Base-by-base conservation (phyloP, 176 grass and related monocot species). In the Triticum turgidum region DNA sequence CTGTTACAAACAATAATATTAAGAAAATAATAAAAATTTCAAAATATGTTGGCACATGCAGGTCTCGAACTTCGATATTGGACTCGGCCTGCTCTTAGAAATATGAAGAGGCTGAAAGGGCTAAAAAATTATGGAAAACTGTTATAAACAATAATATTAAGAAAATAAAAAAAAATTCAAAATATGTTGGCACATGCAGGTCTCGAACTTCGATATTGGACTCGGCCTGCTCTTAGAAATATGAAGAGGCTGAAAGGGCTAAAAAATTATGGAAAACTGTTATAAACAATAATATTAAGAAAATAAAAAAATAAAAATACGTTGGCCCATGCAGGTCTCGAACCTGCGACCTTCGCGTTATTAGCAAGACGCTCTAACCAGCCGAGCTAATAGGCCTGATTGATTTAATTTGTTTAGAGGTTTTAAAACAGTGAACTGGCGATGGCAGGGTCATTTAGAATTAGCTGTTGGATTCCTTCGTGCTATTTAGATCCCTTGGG, bases 271-370 rank as follows among this genome's bases (percentile, higher is more conserved):
- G 12, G 47, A 49, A 13, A 13, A 12, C 44, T 47, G 11, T 49
- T 51, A 51, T 4, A 12, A 14, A 51, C 47, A 44, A 11, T 44
- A 65, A 35, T 34, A 35, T 1, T 5, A 39, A 13, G 9, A 22
- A 71, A 70, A 42, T 0, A 10, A 71, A 38, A 12, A 13, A 0
- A 15, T 11, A 11, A 69, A 69, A 47, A 12, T 9, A 11, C 1
- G 77, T 1, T 91, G 90, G 89, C 94, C 91, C 71, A 94, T 94
- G 90, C 94, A 94, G 88, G 88, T 97, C 87, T 94, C 88, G 87
- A 97, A 97, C 92, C 95, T 95, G 85, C 85, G 82, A 94, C 90
- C 90, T 97, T 94, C 92, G 86, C 90, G 90, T 94, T 97, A 97
- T 94, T 97, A 97, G 88, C 94, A 97, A 90, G 86, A 92, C 87